Conservation (phyloP, 1,284 basidiomycete genomes). For the Trichosporon coremiiforme region DNA sequence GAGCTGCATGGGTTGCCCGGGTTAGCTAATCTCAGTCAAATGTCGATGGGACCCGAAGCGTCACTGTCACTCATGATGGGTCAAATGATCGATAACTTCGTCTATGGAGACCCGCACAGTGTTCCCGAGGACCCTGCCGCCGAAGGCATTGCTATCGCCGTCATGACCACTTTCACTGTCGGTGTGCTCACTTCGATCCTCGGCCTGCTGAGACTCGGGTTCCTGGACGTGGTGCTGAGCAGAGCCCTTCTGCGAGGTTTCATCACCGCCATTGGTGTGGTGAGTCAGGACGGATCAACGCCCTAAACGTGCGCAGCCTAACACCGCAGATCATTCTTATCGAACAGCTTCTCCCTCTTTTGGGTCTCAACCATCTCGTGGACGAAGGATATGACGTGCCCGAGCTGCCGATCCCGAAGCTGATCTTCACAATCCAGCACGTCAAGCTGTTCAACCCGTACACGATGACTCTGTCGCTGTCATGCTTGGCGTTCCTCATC, state of each 20-base stretch:
- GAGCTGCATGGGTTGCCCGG: too few relatives aligned
- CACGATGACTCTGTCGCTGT: slow-evolving; percentile 73
- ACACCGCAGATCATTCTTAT: slow-evolving; percentile 58
- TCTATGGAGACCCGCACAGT: slow-evolving; percentile 65
- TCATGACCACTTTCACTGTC: slow-evolving; percentile 77
- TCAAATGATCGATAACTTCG: slow-evolving; percentile 73
- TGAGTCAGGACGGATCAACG: slow-evolving; percentile 31
- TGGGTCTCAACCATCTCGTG: slow-evolving; percentile 71
- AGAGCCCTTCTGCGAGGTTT: slow-evolving; percentile 82
- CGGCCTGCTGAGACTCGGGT: slow-evolving; percentile 85
- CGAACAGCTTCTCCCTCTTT: slow-evolving; percentile 65
- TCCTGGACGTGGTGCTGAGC: slow-evolving; percentile 91
- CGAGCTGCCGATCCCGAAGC: slow-evolving; percentile 67
- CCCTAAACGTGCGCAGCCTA: slow-evolving; percentile 36
- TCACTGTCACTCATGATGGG: slow-evolving; percentile 82
- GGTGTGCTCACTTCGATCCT: slow-evolving; percentile 85
- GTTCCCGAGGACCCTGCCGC: slow-evolving; percentile 59
- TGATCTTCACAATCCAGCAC: slow-evolving; percentile 71
- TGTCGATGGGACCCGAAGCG: slow-evolving; percentile 80
- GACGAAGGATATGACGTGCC: slow-evolving; percentile 46
- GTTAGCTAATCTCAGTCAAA: slow-evolving; percentile 51
- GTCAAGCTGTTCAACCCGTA: slow-evolving; percentile 64
- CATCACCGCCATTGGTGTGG: slow-evolving; percentile 57
- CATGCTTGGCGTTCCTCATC: slow-evolving; percentile 66
- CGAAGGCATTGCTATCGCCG: slow-evolving; percentile 64